These are phyloP conservation scores for Lipomyces starkeyi DNA, from an alignment of 805 yeast species.

Conservation along the genomic window DNA sequence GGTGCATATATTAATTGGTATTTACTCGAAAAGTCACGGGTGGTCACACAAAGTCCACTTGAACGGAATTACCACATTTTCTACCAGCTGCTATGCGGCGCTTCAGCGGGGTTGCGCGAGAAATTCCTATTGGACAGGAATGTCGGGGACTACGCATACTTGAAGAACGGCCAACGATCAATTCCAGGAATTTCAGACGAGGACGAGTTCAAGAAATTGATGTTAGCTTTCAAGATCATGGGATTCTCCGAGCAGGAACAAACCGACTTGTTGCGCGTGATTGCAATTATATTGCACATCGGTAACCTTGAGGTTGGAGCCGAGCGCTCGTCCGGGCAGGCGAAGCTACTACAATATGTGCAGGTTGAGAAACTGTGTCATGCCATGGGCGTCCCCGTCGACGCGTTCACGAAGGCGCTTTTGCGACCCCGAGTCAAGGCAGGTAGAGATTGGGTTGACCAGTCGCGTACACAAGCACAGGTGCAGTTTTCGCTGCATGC, in stretches of 20 bases:
- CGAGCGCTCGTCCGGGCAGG: constrained; percentile 66
- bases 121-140: constrained; percentile 52
- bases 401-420: constrained; percentile 62
- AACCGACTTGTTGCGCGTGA: constrained; percentile 62
- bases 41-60: constrained; percentile 69
- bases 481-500: constrained; percentile 85
- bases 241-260: constrained; percentile 66
- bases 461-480: constrained; percentile 77
- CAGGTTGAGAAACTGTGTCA: constrained; percentile 60
- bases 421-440: constrained; percentile 86
- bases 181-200: constrained; percentile 81
- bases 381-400: constrained; percentile 67
- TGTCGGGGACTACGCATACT: constrained; percentile 58
- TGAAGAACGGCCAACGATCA: constrained; percentile 58
- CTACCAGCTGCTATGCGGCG: constrained; percentile 82
- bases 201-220: constrained; percentile 65
- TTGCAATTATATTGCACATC: constrained; percentile 79
- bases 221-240: constrained; percentile 72
- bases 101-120: constrained; percentile 50
- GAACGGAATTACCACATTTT: constrained; percentile 96
- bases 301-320: constrained; percentile 83
- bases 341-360: constrained; percentile 61
- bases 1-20: constrained; percentile 97
- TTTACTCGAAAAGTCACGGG: constrained; percentile 89
- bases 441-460: constrained; percentile 84